Evolutionary conservation across 129 eudicot genomes (phyloP).

Genomic region (Chrysanthemum seticuspe): DNA sequence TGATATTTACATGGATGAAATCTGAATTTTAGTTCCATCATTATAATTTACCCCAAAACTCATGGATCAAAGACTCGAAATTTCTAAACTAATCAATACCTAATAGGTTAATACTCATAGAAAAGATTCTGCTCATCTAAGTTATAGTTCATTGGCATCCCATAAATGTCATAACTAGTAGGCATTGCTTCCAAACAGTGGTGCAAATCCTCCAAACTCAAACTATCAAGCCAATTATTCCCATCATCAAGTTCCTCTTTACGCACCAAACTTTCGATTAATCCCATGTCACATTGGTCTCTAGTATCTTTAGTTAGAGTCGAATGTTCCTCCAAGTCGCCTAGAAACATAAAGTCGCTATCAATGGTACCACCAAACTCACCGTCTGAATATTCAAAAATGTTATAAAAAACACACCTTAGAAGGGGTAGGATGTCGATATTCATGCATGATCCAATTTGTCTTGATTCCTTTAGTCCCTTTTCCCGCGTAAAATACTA

Average conservation of each 20-base stretch:
- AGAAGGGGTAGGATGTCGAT: too few relatives aligned
- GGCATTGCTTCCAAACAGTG: slow-evolving; percentile 29
- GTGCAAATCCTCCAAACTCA: slow-evolving; percentile 34
- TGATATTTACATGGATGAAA: slow-evolving; percentile 6
- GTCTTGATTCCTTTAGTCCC: too few relatives aligned
- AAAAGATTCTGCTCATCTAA: slow-evolving; percentile 17
- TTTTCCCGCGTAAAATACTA: too few relatives aligned
- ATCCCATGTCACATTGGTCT: slow-evolving; percentile 3
- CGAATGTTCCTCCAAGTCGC: not conserved
- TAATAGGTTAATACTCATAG: not conserved
- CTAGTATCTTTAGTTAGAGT: not conserved
- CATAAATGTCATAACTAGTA: slow-evolving; percentile 15
- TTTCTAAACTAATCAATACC: not conserved
- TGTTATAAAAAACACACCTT: not conserved
- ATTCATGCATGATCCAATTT: too few relatives aligned
- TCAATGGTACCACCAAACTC: slow-evolving; percentile 27
- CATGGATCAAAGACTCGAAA: not conserved
- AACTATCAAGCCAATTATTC: slow-evolving; percentile 29
- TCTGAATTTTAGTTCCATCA: not conserved
- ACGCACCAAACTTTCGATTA: not conserved
- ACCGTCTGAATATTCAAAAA: slow-evolving; percentile 23
- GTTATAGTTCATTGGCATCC: slow-evolving; percentile 10
- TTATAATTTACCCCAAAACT: not conserved
- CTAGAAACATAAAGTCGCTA: slow-evolving; percentile 6
- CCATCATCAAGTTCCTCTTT: slow-evolving; percentile 16